phyloP scores from a whole-genome alignment of 2,329 filamentous ascomycete genomes.

The Penicillium fuscoglaucum region DNA sequence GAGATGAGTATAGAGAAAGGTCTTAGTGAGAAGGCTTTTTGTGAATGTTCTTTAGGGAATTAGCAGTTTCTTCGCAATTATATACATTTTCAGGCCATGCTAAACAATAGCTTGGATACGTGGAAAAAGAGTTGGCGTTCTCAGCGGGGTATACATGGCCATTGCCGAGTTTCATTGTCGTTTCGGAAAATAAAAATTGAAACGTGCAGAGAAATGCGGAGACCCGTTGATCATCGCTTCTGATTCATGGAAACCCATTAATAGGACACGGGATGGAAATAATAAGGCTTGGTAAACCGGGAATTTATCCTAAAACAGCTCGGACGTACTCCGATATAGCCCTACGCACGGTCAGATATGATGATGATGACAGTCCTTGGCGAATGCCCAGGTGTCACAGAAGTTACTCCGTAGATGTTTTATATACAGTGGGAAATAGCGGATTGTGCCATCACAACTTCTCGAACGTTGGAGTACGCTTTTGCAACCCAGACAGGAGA shows the following conservation, averaged over 20 bases:
- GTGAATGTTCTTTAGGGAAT: neutral
- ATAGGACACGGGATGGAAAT: neutral
- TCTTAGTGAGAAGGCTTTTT: neutral
- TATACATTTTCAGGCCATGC: neutral
- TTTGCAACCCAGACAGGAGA: slow-evolving; percentile 73
- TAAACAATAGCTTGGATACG: slow-evolving; percentile 10
- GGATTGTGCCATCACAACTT: slow-evolving; percentile 62
- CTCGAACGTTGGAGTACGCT: slow-evolving; percentile 76
- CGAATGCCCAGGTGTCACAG: neutral
- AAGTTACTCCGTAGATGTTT: neutral
- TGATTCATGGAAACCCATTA: slow-evolving; percentile 23
- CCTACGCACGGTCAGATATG: neutral
- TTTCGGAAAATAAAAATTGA: slow-evolving; percentile 12
- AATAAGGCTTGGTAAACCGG: neutral
- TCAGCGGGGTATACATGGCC: slow-evolving; percentile 2
- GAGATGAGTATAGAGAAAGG: neutral
- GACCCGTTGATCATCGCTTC: slow-evolving; percentile 8
- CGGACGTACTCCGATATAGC: neutral
- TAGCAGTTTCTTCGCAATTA: neutral
- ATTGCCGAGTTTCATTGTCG: slow-evolving; percentile 4
- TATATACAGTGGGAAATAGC: neutral
- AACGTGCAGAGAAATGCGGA: slow-evolving; percentile 8
- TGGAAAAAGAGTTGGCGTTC: slow-evolving; percentile 18
- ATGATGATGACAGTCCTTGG: neutral
- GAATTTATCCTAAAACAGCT: neutral